These are phyloP conservation scores for Saccharomycopsis sp. DNA, from an alignment of 805 yeast species.

Conservation along the genomic window DNA sequence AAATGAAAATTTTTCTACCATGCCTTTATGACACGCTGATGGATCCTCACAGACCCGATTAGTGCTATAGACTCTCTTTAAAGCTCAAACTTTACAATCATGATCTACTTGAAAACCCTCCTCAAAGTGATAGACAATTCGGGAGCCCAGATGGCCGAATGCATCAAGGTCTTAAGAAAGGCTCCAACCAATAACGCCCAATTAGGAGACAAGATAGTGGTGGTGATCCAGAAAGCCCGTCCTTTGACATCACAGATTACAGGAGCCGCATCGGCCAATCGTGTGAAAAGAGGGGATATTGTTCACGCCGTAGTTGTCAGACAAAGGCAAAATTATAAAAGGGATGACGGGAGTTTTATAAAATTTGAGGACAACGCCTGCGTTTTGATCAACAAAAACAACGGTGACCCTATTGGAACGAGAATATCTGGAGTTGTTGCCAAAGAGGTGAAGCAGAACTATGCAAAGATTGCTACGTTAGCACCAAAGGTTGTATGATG, in stretches of 20 bases:
- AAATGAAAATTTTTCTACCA: background rate
- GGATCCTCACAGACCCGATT: background rate
- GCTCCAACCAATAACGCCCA: slow-evolving; percentile 76
- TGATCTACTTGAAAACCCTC: slow-evolving; percentile 86
- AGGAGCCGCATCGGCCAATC: slow-evolving; percentile 66
- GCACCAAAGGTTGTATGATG: slow-evolving; percentile 77
- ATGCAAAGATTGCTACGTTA: slow-evolving; percentile 77
- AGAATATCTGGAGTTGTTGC: slow-evolving; percentile 89
- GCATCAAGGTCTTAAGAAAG: slow-evolving; percentile 90
- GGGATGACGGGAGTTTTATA: slow-evolving; percentile 83
- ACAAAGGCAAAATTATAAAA: slow-evolving; percentile 69
- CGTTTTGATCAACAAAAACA: slow-evolving; percentile 83
- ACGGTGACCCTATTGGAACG: slow-evolving; percentile 88
- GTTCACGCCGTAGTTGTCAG: slow-evolving; percentile 94
- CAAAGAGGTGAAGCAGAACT: slow-evolving; percentile 78
- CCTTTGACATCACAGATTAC: slow-evolving; percentile 66
- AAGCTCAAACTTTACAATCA: too few species aligned
- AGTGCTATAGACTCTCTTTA: background rate
- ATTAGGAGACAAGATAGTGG: slow-evolving; percentile 89
- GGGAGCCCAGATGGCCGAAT: slow-evolving; percentile 91
- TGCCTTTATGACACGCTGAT: background rate
- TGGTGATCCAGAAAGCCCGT: slow-evolving; percentile 86
- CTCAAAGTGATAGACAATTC: slow-evolving; percentile 91
- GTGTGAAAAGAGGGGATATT: slow-evolving; percentile 92
- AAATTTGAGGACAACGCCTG: slow-evolving; percentile 96